Conservation (phyloP, 768 basidiomycete species). For the Pleurotus eryngii region DNA sequence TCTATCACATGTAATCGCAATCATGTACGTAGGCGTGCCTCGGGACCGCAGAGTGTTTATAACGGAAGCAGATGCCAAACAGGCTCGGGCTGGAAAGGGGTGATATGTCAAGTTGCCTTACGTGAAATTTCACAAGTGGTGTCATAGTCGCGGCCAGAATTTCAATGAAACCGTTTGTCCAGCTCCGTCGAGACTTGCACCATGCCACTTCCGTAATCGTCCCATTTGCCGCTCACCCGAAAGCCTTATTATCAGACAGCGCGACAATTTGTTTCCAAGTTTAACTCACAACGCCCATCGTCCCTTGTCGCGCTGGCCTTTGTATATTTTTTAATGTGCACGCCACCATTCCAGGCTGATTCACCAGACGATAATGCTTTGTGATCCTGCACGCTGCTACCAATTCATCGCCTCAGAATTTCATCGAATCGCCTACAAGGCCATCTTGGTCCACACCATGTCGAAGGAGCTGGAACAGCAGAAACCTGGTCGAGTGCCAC, state of each 20-base stretch:
- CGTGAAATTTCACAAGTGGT: constrained; percentile 36
- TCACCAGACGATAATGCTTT: constrained; percentile 1
- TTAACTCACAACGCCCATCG: background rate
- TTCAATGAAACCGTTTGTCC: constrained; percentile 10
- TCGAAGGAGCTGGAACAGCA: background rate
- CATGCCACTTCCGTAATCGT: constrained; percentile 20
- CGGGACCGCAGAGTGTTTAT: background rate
- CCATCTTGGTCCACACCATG: background rate
- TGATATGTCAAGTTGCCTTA: constrained; percentile 18
- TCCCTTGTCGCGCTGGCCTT: background rate
- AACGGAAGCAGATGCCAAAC: constrained; percentile 1
- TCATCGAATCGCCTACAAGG: constrained; percentile 8
- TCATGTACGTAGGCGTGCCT: background rate
- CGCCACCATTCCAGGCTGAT: background rate
- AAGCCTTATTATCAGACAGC: background rate
- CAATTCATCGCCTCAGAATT: background rate
- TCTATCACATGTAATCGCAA: constrained; percentile 1
- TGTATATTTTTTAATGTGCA: background rate
- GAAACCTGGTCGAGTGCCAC: constrained; percentile 13
- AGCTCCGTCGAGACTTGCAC: constrained; percentile 12
- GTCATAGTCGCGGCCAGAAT: constrained; percentile 24
- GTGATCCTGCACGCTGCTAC: background rate
- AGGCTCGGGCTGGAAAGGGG: background rate
- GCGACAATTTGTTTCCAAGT: background rate
- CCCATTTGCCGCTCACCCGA: constrained; percentile 3